Percentiles rank a stretch among this genome's conserved stretches.
Evolutionary conservation across 352 stramenopile species (phyloP).

Genomic region (Globisporangium megalacanthum): DNA sequence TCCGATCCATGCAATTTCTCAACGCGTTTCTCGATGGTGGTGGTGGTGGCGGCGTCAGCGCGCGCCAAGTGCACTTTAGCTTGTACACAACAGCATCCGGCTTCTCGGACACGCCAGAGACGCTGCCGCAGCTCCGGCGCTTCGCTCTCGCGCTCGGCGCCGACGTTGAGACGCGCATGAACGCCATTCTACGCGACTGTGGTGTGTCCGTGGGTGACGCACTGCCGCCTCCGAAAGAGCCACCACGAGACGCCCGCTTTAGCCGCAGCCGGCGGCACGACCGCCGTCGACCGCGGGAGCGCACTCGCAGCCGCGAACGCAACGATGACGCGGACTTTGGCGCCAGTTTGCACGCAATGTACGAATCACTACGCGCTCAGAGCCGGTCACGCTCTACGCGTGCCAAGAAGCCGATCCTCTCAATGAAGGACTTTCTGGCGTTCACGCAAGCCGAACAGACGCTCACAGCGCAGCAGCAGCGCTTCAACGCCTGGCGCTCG

Average conservation of each 20-base stretch:
- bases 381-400: conserved; percentile 12
- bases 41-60: not conserved
- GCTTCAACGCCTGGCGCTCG: conserved; percentile 38
- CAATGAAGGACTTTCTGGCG: conserved; percentile 29
- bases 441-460: conserved; percentile 38
- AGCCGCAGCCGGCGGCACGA: not conserved
- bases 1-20: conserved; percentile 60
- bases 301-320: conserved; percentile 4
- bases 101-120: not conserved
- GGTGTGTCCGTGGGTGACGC: conserved; percentile 24
- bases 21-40: conserved; percentile 59
- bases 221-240: not conserved
- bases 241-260: not conserved
- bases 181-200: conserved; percentile 41
- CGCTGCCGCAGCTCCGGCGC: conserved; percentile 26
- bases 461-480: conserved; percentile 28
- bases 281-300: conserved; percentile 1
- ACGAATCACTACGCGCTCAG: conserved; percentile 16
- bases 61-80: conserved; percentile 29
- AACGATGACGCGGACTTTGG: conserved; percentile 50
- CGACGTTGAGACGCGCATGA: conserved; percentile 49
- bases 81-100: conserved; percentile 15
- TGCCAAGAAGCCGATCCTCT: conserved; percentile 30
- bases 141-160: conserved; percentile 38
- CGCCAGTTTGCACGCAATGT: conserved; percentile 37